Conservation (phyloP, 345 rosid genomes). For the Gossypium sturtianum region DNA sequence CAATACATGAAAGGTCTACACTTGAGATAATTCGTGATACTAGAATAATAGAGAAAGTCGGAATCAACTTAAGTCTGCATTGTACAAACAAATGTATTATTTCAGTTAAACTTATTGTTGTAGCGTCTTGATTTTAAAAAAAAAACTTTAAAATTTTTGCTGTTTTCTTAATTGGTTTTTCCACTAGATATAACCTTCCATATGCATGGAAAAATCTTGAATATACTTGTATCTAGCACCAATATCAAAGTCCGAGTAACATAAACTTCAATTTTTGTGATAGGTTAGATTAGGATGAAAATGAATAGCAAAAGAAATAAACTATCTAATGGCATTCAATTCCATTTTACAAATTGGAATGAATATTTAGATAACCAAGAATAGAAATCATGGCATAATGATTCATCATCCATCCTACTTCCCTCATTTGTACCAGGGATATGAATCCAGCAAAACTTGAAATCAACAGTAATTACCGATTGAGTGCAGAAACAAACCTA, state of each 20-base stretch:
- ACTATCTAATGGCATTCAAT: not conserved
- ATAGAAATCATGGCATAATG: constrained; percentile 6
- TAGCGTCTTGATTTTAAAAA: no score
- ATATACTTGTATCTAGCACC: not conserved
- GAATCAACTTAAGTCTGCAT: no score
- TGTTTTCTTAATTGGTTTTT: no score
- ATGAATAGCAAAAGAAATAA: not conserved
- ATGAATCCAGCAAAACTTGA: constrained; percentile 9
- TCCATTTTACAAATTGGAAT: not conserved
- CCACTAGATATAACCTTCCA: no score
- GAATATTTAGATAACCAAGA: not conserved
- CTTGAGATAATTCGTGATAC: no score
- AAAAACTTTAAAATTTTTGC: no score
- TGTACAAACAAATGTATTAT: no score
- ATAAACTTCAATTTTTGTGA: not conserved
- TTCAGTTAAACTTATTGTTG: no score
- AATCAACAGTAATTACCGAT: constrained; percentile 13
- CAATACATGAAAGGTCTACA: no score
- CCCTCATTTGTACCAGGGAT: constrained; percentile 19
- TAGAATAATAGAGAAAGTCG: no score
- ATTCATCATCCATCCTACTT: constrained; percentile 10
- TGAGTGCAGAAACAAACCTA: constrained; percentile 18
- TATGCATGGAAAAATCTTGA: not conserved
- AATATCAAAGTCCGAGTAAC: not conserved
- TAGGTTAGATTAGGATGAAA: not conserved